A percentile compares a stretch with the other conserved stretches of the same genome.
These are phyloP conservation scores for Rhodosporidiobolus odoratus DNA, from an alignment of 768 basidiomycete species.

Conservation along the genomic window DNA sequence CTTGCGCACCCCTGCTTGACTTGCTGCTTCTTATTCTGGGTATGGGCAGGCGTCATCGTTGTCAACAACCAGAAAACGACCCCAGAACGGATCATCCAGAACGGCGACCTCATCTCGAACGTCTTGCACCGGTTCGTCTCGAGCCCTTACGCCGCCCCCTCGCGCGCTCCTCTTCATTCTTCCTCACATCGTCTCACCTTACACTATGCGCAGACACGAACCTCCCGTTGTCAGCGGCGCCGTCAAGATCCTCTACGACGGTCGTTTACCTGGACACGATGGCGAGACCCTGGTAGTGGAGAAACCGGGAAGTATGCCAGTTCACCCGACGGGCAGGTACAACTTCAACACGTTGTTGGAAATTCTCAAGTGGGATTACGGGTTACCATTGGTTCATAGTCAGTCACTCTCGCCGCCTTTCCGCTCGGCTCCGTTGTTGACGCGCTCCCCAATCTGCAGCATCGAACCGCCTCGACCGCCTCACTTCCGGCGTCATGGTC, in stretches of 20 bases:
- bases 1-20: neutral
- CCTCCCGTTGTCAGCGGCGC: conserved; percentile 84
- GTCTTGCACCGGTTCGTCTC: conserved; percentile 32
- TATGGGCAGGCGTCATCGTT: conserved; percentile 90
- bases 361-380: conserved; percentile 77
- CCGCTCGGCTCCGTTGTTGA: neutral
- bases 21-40: too few relatives aligned
- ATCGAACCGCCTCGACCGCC: conserved; percentile 84
- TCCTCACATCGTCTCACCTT: too few relatives aligned
- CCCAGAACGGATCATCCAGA: conserved; percentile 68
- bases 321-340: conserved; percentile 80
- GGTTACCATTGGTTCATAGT: conserved; percentile 77
- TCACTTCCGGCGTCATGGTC: conserved; percentile 94
- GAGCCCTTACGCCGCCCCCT: neutral
- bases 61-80: conserved; percentile 83
- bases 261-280: conserved; percentile 51
- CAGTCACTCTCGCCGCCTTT: conserved; percentile 45
- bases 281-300: conserved; percentile 81
- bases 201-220: conserved; percentile 66
- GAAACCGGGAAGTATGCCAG: conserved; percentile 92
- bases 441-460: conserved; percentile 53
- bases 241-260: conserved; percentile 64
- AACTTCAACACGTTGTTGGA: conserved; percentile 80
- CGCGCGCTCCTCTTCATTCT: neutral
- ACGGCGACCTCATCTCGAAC: conserved; percentile 60